Evolutionary conservation across 75 land plant species (phyloP), one percentile per base, ranked within the genome.

Genomic region (Sequoiadendron giganteum): DNA sequence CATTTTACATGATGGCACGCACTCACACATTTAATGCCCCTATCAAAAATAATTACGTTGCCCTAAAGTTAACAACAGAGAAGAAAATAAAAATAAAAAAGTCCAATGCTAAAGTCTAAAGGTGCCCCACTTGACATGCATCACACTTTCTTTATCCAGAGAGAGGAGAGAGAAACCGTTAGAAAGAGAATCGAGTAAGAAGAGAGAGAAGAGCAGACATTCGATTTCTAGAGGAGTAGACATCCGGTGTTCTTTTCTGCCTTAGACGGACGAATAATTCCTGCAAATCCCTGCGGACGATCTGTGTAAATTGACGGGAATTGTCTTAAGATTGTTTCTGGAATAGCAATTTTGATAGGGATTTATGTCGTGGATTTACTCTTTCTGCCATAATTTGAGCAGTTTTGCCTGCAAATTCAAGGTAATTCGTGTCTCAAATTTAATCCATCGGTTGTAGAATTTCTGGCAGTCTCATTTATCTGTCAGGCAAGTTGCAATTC

Each of bases 1-100:
- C 49, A 82, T n/a, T 28, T 28, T 40, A 82, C n/a, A 82, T 82
- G 84, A 82, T 82, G 84, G 84, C 84, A 82, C 84, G 84, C 84
- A 82, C 84, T 82, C 84, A 82, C 47, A 82, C 30, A 82, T 42
- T 79, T 39, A 5, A 65, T 65, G 70, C n/a, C 70, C 10, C 28
- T 28, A 21, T 65, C 70, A 25, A 65, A 75, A 72, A 34, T 75
- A 32, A 75, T 75, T 32, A 75, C 38, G n/a, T 65, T 65, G n/a
- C 70, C n/a, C n/a, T 75, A 75, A 75, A 75, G 34, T 58, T 58
- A 72, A 72, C 13, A 10, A 70, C 73, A 70, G 10, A 30, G 36
- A 11, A 34, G 11, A 2, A 75, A 32, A 25, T 32, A 68, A 21
- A 3, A 21, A 25, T 6, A 28, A 28, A 25, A 68, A 68, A 25